Conservation (phyloP, 352 stramenopile genomes). For the Phytopythium chamaehyphon region DNA sequence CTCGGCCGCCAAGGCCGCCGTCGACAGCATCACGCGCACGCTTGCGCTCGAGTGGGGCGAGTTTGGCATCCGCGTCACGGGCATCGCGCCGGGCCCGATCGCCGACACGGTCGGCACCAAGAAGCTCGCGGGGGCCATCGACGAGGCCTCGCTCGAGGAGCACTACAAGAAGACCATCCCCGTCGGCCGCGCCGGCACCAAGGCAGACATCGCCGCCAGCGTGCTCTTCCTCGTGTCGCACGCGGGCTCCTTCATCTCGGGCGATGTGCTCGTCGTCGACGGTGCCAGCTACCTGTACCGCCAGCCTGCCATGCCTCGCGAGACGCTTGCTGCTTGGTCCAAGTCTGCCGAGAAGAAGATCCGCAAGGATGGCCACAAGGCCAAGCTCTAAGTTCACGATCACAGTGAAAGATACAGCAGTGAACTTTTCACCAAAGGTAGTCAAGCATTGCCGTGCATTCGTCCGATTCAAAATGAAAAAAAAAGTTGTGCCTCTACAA, state of each 20-base stretch:
- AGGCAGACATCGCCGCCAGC: conserved; percentile 76
- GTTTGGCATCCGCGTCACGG: conserved; percentile 92
- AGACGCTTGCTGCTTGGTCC: conserved; percentile 71
- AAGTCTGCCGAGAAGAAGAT: conserved; percentile 76
- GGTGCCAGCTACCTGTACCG: conserved; percentile 82
- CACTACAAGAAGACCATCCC: conserved; percentile 50
- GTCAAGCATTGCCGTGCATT: too few species aligned
- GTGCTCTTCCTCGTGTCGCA: conserved; percentile 83
- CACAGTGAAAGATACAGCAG: not conserved
- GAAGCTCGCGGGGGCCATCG: conserved; percentile 85
- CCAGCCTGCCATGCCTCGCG: conserved; percentile 58
- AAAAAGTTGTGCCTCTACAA: not conserved
- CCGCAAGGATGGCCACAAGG: conserved; percentile 32
- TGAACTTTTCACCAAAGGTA: too few species aligned
- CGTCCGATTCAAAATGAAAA: not conserved
- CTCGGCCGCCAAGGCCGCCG: conserved; percentile 92
- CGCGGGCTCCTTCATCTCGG: conserved; percentile 76
- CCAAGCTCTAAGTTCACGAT: conserved; percentile 33
- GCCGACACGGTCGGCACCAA: conserved; percentile 92
- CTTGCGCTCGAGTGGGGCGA: conserved; percentile 95
- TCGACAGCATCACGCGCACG: conserved; percentile 93
- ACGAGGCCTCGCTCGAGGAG: conserved; percentile 33
- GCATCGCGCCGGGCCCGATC: conserved; percentile 95
- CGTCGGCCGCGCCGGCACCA: conserved; percentile 73
- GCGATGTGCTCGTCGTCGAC: conserved; percentile 82